These are phyloP conservation scores for Boletus sp. DNA, from an alignment of 768 basidiomycete genomes.

Conservation along the genomic window DNA sequence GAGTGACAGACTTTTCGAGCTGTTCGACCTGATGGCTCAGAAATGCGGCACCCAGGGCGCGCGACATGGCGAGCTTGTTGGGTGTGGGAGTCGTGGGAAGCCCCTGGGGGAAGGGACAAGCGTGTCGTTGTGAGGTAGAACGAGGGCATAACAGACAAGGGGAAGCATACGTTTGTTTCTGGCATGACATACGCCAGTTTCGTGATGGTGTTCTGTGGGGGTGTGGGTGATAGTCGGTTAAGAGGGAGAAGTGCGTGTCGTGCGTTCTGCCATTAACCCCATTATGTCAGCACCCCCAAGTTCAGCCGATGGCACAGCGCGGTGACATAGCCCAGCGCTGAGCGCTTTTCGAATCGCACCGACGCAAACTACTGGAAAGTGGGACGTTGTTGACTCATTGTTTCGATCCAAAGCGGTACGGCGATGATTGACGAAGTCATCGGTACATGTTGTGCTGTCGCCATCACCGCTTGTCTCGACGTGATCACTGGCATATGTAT, in stretches of 20 bases:
- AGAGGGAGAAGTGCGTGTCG: not conserved
- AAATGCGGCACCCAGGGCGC: constrained; percentile 83
- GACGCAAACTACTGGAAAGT: too few relatives aligned
- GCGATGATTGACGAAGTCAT: not conserved
- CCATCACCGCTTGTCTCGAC: constrained; percentile 18
- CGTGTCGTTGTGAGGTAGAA: not conserved
- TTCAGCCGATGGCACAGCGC: too few relatives aligned
- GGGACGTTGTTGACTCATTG: too few relatives aligned
- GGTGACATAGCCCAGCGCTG: too few relatives aligned
- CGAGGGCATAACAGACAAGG: too few relatives aligned
- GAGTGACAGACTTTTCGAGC: constrained; percentile 71
- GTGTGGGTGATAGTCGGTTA: not conserved
- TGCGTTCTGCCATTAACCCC: not conserved
- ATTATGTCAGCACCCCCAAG: constrained; percentile 15
- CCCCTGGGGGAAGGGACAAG: constrained; percentile 8
- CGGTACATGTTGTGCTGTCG: constrained; percentile 17
- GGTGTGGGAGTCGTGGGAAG: constrained; percentile 29
- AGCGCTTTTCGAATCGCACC: too few relatives aligned
- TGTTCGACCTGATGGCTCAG: constrained; percentile 86
- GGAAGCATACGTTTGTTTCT: constrained; percentile 15
- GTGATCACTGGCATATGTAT: constrained; percentile 21
- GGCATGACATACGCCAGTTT: constrained; percentile 13
- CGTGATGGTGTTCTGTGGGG: not conserved
- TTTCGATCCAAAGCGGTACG: not conserved
- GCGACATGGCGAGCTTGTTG: constrained; percentile 78